These are phyloP conservation scores for Petunia axillaris DNA, from an alignment of 257 asterid genomes.

Conservation along the genomic window DNA sequence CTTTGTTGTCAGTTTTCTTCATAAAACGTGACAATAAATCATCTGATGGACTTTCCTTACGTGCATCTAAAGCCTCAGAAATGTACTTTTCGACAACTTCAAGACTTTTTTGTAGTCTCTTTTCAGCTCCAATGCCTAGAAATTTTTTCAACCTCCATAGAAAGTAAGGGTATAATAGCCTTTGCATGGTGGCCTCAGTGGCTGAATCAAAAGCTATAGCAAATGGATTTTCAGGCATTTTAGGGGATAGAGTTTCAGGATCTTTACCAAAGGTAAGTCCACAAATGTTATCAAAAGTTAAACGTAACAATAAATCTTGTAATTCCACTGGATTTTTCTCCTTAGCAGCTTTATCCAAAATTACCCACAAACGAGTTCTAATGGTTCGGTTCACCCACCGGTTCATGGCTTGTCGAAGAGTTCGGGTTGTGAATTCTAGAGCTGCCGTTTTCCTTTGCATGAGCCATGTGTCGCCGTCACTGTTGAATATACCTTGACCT, in stretches of 20 bases:
- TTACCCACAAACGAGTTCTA: conserved; percentile 70
- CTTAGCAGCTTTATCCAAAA: conserved; percentile 60
- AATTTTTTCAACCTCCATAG: conserved; percentile 74
- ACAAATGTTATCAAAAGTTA: conserved; percentile 83
- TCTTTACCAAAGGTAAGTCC: conserved; percentile 87
- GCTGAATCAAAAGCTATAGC: conserved; percentile 79
- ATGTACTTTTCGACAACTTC: conserved; percentile 73
- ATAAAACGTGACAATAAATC: conserved; percentile 78
- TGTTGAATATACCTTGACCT: conserved; percentile 84
- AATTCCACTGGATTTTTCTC: conserved; percentile 56
- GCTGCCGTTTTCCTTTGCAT: conserved; percentile 87
- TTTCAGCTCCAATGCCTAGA: conserved; percentile 60
- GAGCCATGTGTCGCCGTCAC: conserved; percentile 89
- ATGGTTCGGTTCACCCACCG: conserved; percentile 92
- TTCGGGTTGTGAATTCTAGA: conserved; percentile 83
- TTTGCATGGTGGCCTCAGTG: conserved; percentile 78
- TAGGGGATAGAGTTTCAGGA: conserved; percentile 76
- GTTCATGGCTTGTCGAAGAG: conserved; percentile 90
- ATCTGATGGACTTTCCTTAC: conserved; percentile 68
- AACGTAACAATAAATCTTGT: conserved; percentile 68
- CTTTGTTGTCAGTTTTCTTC: conserved; percentile 65
- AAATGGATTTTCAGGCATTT: conserved; percentile 75
- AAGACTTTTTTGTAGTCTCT: conserved; percentile 50
- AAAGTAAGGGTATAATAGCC: conserved; percentile 69
- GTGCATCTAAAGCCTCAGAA: conserved; percentile 66